Percentiles rank a stretch among this genome's conserved stretches.
These are phyloP conservation scores for Ulmus americana DNA, from an alignment of 331 rosid genomes.

Conservation along the genomic window DNA sequence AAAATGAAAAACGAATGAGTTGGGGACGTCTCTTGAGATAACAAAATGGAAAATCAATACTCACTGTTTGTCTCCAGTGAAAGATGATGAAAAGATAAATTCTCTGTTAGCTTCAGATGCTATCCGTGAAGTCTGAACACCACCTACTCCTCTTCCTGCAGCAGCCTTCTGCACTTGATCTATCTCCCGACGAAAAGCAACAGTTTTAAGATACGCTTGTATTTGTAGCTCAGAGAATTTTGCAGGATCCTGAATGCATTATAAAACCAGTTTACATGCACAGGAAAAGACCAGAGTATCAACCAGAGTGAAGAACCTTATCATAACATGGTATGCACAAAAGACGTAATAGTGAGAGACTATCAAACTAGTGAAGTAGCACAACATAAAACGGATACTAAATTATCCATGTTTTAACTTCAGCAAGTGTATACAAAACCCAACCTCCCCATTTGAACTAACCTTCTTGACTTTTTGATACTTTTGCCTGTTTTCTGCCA, in stretches of 20 bases:
- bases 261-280: constrained; percentile 24
- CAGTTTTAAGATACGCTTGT: constrained; percentile 90
- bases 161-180: constrained; percentile 87
- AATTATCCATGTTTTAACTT: neutral
- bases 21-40: neutral
- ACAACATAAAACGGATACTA: neutral
- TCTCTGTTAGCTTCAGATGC: constrained; percentile 94
- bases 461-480: constrained; percentile 95
- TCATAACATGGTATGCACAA: neutral
- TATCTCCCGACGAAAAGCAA: constrained; percentile 94
- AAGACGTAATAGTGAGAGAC: neutral
- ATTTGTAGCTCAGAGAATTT: constrained; percentile 96
- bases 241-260: constrained; percentile 57
- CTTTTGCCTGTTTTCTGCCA: constrained; percentile 91
- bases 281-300: constrained; percentile 6
- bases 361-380: neutral
- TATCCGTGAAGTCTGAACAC: constrained; percentile 80
- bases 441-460: constrained; percentile 16
- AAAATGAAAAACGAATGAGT: neutral
- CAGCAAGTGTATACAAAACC: no score
- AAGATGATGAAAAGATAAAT: constrained; percentile 83
- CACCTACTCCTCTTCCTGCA: constrained; percentile 69
- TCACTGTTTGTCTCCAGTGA: constrained; percentile 87
- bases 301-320: constrained; percentile 17
- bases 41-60: constrained; percentile 25